These are phyloP conservation scores for Pugionium dolabratum DNA, from an alignment of 345 rosid species.

Conservation along the genomic window DNA sequence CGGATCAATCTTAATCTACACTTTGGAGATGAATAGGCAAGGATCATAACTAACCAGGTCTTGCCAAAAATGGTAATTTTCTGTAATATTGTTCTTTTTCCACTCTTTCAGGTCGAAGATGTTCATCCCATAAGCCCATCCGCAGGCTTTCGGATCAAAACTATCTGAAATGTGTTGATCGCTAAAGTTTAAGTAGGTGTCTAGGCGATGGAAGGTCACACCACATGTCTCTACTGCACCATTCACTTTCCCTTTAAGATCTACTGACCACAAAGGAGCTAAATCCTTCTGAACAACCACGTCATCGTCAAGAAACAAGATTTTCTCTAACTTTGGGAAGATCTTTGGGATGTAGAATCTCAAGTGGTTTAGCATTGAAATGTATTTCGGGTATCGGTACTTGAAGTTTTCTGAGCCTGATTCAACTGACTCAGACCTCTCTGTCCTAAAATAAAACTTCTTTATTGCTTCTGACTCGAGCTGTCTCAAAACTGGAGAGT, in stretches of 20 bases:
- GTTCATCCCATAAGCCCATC: conserved; percentile 52
- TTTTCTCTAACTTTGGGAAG: conserved; percentile 58
- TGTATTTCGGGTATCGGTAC: conserved; percentile 56
- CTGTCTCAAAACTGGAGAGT: conserved; percentile 53
- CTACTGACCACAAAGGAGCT: conserved; percentile 46
- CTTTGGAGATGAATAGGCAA: background rate
- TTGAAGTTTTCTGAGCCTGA: conserved; percentile 40
- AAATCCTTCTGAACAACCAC: conserved; percentile 71
- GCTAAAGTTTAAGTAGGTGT: conserved; percentile 62
- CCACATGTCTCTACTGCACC: conserved; percentile 73
- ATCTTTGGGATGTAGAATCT: conserved; percentile 62
- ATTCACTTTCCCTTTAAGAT: conserved; percentile 66
- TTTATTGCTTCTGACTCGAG: conserved; percentile 42
- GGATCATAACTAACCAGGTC: conserved; percentile 36
- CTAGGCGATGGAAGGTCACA: conserved; percentile 54
- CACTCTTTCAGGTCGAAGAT: conserved; percentile 62
- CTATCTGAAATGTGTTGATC: conserved; percentile 43
- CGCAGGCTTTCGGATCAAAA: conserved; percentile 43
- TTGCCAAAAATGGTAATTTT: conserved; percentile 50
- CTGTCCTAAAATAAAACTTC: conserved; percentile 46
- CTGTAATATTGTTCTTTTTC: conserved; percentile 52
- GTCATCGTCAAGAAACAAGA: conserved; percentile 68
- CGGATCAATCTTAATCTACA: background rate
- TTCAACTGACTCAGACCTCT: conserved; percentile 37
- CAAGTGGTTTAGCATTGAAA: conserved; percentile 62